Evolutionary conservation across 2,329 filamentous ascomycete genomes (phyloP).

Genomic region (Hypoxylon sp.): DNA sequence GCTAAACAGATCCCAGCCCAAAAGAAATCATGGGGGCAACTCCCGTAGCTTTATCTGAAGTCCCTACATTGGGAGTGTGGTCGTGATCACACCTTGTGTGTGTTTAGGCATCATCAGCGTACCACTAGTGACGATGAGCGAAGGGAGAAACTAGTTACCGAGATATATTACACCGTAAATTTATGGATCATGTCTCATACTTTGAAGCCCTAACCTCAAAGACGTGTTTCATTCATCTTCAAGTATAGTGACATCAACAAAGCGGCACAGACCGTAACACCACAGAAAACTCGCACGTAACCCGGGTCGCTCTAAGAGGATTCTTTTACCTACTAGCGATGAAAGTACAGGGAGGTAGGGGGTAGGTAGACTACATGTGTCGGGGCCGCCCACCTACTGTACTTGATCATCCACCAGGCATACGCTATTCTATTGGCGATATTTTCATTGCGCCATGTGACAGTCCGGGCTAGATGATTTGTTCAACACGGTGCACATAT

Average conservation of each 20-base stretch:
- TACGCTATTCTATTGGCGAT: slow-evolving; percentile 35
- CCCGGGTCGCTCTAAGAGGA: slow-evolving; percentile 32
- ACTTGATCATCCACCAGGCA: neutral
- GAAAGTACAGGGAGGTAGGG: slow-evolving; percentile 1
- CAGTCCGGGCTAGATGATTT: slow-evolving; percentile 31
- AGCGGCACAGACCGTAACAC: neutral
- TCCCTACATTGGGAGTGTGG: slow-evolving; percentile 32
- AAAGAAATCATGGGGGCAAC: slow-evolving; percentile 16
- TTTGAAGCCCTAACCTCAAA: neutral
- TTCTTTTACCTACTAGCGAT: slow-evolving; percentile 23
- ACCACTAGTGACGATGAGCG: slow-evolving; percentile 37
- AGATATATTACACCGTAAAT: slow-evolving; percentile 12
- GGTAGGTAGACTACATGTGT: neutral
- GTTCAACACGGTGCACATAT: slow-evolving; percentile 27
- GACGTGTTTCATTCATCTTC: slow-evolving; percentile 3
- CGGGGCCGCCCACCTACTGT: slow-evolving; percentile 12
- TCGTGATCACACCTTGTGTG: slow-evolving; percentile 22
- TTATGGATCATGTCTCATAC: neutral
- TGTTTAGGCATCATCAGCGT: slow-evolving; percentile 36
- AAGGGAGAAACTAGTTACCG: slow-evolving; percentile 6
- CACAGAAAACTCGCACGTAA: slow-evolving; percentile 19
- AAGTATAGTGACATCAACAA: slow-evolving; percentile 7
- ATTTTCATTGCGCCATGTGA: slow-evolving; percentile 32
- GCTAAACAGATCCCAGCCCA: slow-evolving; percentile 30
- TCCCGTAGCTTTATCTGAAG: slow-evolving; percentile 22